Percentiles rank a stretch among this genome's conserved stretches.
Conservation (phyloP, 2,329 filamentous ascomycete species). For the Plenodomus tracheiphilus region DNA sequence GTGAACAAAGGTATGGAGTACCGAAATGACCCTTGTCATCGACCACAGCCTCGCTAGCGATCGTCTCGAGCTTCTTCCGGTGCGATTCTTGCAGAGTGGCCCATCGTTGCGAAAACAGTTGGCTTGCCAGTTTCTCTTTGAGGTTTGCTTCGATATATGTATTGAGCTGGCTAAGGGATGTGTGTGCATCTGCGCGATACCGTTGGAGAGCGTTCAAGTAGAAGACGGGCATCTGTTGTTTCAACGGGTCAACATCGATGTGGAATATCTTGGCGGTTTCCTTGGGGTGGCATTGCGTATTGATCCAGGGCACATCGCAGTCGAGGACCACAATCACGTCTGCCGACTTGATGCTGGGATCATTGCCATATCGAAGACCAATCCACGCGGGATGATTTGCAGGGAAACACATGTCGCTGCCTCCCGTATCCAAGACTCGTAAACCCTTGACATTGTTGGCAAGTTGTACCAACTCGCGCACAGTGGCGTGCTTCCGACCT, state of each 20-base stretch:
- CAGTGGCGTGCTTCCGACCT: constrained; percentile 68
- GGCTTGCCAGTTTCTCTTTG: constrained; percentile 44
- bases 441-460: constrained; percentile 70
- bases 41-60: constrained; percentile 62
- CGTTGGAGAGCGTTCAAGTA: constrained; percentile 59
- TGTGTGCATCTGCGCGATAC: constrained; percentile 56
- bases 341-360: constrained; percentile 72
- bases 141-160: constrained; percentile 57
- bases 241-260: constrained; percentile 68
- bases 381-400: constrained; percentile 59
- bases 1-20: constrained; percentile 59
- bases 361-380: constrained; percentile 71
- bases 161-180: constrained; percentile 70
- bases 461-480: constrained; percentile 65
- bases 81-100: constrained; percentile 62
- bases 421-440: constrained; percentile 74
- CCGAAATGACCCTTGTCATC: constrained; percentile 65
- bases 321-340: constrained; percentile 86
- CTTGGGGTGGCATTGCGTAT: constrained; percentile 68
- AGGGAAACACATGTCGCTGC: constrained; percentile 79
- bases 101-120: constrained; percentile 53
- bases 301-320: constrained; percentile 92
- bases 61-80: constrained; percentile 60
- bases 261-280: constrained; percentile 63
- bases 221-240: constrained; percentile 63